A percentile compares a stretch with the other conserved stretches of the same genome.
Evolutionary conservation across 257 asterid species (phyloP).

Genomic region (Nicotiana paniculata): DNA sequence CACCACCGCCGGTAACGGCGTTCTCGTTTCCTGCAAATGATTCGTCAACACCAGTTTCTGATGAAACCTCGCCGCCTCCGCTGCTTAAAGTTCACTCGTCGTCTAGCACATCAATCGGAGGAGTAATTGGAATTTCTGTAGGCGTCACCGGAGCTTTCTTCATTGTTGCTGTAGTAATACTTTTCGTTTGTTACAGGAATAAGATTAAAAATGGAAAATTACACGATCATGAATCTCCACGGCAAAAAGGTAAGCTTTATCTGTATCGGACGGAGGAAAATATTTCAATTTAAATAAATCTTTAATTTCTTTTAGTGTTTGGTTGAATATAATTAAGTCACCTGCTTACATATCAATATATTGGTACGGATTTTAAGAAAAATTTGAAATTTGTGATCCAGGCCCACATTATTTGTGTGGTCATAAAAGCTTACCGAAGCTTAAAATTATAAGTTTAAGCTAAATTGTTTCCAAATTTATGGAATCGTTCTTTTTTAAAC

Average conservation of each 20-base stretch:
- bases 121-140: conserved; percentile 3
- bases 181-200: not conserved
- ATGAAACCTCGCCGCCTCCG: not conserved
- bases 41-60: not conserved
- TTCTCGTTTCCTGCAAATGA: not conserved
- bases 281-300: not conserved
- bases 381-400: no score
- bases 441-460: no score
- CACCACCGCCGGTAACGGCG: conserved; percentile 1
- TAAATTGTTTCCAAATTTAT: no score
- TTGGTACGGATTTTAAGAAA: no score
- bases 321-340: no score
- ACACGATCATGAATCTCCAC: conserved; percentile 5
- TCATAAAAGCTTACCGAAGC: no score
- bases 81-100: not conserved
- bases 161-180: not conserved
- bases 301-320: not conserved
- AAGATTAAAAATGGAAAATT: not conserved
- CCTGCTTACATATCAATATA: no score
- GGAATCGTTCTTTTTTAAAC: no score
- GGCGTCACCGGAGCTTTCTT: conserved; percentile 11
- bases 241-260: conserved; percentile 3
- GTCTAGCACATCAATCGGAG: not conserved
- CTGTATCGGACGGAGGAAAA: not conserved
- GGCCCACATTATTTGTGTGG: no score